Percentiles rank a stretch among this genome's conserved stretches.
Conservation (phyloP, 2,329 filamentous ascomycete species). For the Phaeoacremonium minimum region DNA sequence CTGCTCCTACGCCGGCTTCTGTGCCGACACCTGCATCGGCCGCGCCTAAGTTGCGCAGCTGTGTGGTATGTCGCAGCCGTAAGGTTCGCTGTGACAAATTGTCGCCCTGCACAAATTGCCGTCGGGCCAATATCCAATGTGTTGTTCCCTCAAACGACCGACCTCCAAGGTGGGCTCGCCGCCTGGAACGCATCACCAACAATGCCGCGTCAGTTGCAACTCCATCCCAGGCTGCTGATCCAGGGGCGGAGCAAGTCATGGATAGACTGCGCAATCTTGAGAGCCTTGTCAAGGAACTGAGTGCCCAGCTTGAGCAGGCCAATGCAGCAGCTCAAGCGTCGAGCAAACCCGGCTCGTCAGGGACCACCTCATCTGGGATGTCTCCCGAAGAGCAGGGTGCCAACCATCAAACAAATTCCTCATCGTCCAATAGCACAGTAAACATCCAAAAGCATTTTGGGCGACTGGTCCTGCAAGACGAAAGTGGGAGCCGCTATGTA, state of each 20-base stretch:
- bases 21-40: slow-evolving; percentile 1
- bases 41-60: slow-evolving; percentile 36
- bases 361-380: slow-evolving; percentile 21
- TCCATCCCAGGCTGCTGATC: slow-evolving; percentile 18
- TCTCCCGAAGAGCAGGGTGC: slow-evolving; percentile 15
- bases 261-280: slow-evolving; percentile 46
- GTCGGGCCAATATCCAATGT: slow-evolving; percentile 46
- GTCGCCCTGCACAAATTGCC: slow-evolving; percentile 53
- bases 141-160: slow-evolving; percentile 43
- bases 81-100: slow-evolving; percentile 56
- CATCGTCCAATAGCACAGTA: slow-evolving; percentile 4
- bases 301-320: slow-evolving; percentile 38
- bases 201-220: slow-evolving; percentile 25
- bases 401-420: slow-evolving; percentile 5
- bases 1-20: not conserved
- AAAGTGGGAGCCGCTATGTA: slow-evolving; percentile 39
- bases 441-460: slow-evolving; percentile 37
- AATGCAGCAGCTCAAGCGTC: slow-evolving; percentile 20
- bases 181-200: slow-evolving; percentile 34
- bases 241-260: slow-evolving; percentile 33
- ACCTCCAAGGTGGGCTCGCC: slow-evolving; percentile 50
- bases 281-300: slow-evolving; percentile 44
- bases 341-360: slow-evolving; percentile 18
- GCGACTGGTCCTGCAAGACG: slow-evolving; percentile 39
- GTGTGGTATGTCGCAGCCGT: slow-evolving; percentile 45